Evolutionary conservation across 306 rosid genomes (phyloP), one percentile per base, ranked within the genome.

Genomic region (Delonix regia): DNA sequence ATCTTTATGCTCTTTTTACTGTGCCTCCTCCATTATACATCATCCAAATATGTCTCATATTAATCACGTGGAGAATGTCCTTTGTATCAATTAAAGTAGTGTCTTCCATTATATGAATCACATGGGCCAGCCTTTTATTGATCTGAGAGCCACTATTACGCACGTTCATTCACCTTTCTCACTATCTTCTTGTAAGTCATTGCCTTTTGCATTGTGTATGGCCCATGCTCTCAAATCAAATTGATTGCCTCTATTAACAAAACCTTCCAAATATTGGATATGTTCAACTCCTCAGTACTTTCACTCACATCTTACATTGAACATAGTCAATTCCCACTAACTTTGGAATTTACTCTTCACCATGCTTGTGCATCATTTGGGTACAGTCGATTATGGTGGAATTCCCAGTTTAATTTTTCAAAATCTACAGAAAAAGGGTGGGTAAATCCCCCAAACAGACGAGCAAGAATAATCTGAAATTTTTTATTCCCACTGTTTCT

Each of bases 61-160:
- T 5, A 7, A 10, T 42, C 85, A 81, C 85, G 42, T 77, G 78
- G 74, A 48, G 36, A 2, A 0, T 38, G 25, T 55, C n/a, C n/a
- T 45, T 47, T 4, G 12, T 6, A 1, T 61, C 57, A 7, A 15
- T 7, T 18, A 4, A 69, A 18, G 8, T 63, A n/a, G 36, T 63
- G 27, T 63, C 69, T 8, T 0, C 55, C 15, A 7, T 4, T 39
- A 9, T 39, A 4, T 4, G 5, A 18, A 34, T 63, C 7, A 10
- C 2, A 55, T 21, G 19, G 18, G 28, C 25, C n/a, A 0, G 8
- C 14, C 6, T n/a, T 19, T 0, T 6, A 52, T 52, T 19, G 59
- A n/a, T n/a, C n/a, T n/a, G n/a, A n/a, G n/a, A n/a, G n/a, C n/a
- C n/a, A n/a, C n/a, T n/a, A n/a, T n/a, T n/a, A n/a, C n/a, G n/a